Evolutionary conservation across 139 green algal genomes (phyloP).

Genomic region (Limnomonas spitsbergensis): DNA sequence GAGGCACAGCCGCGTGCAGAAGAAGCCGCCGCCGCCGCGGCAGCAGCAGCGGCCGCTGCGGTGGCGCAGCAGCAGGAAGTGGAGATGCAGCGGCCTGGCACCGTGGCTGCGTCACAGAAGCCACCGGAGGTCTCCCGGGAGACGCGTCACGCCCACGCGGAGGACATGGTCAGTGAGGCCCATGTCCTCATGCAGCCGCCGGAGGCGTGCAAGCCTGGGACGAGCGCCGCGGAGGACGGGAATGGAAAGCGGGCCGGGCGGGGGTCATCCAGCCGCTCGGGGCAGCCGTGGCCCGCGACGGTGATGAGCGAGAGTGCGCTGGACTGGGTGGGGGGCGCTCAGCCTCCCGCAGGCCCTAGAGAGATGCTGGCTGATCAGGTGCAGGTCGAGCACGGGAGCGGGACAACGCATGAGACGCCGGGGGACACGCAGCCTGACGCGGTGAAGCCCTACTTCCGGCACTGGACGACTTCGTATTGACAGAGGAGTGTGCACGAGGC

Average conservation of each 20-base stretch:
- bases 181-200: too few relatives aligned
- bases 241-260: too few relatives aligned
- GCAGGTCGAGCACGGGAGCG: not conserved
- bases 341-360: not conserved
- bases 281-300: too few relatives aligned
- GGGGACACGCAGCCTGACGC: too few relatives aligned
- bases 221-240: too few relatives aligned
- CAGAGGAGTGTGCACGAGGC: too few relatives aligned
- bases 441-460: not conserved
- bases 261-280: too few relatives aligned
- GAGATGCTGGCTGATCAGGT: not conserved
- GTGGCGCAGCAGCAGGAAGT: not conserved
- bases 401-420: not conserved
- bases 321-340: not conserved
- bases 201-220: too few relatives aligned
- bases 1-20: not conserved
- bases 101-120: too few relatives aligned
- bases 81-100: not conserved
- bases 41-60: not conserved
- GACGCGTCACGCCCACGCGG: too few relatives aligned
- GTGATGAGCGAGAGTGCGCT: not conserved
- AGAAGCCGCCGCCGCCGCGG: not conserved
- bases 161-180: too few relatives aligned
- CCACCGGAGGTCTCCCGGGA: too few relatives aligned
- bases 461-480: slow-evolving; percentile 1